phyloP scores from a whole-genome alignment of 2,329 filamentous ascomycete species.

The Cadophora malorum region DNA sequence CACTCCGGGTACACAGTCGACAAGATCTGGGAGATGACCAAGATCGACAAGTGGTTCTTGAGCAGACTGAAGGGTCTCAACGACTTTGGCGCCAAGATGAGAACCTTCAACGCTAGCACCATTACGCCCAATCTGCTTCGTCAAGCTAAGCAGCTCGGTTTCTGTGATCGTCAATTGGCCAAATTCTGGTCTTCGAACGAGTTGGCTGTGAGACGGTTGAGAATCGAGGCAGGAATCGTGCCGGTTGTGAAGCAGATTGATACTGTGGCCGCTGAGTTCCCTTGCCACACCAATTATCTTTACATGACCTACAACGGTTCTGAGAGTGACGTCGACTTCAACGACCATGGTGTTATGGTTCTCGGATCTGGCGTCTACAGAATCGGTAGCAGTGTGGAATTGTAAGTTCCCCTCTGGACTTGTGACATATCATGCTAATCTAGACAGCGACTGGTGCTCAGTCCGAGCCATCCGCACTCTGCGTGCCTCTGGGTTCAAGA shows the following conservation, averaged over 20 bases:
- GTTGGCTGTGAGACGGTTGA: slow-evolving; percentile 81
- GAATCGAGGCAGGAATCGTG: slow-evolving; percentile 84
- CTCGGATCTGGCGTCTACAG: slow-evolving; percentile 69
- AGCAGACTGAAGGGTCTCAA: slow-evolving; percentile 88
- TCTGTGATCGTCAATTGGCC: slow-evolving; percentile 91
- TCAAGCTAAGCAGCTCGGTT: slow-evolving; percentile 91
- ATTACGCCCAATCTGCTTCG: slow-evolving; percentile 72
- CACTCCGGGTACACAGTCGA: slow-evolving; percentile 90
- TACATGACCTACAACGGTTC: slow-evolving; percentile 95
- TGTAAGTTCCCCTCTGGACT: neutral
- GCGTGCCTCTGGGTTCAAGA: slow-evolving; percentile 84
- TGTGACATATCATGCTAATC: neutral
- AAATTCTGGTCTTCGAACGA: slow-evolving; percentile 96
- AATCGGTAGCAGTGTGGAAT: slow-evolving; percentile 78
- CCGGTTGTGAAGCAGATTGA: slow-evolving; percentile 98
- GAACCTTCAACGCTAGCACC: slow-evolving; percentile 67
- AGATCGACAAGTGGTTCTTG: slow-evolving; percentile 99
- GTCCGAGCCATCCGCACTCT: slow-evolving; percentile 93
- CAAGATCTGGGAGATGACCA: slow-evolving; percentile 97
- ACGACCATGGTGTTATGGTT: slow-evolving; percentile 95
- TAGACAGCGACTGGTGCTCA: slow-evolving; percentile 82
- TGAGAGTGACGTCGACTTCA: slow-evolving; percentile 82
- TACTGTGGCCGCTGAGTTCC: slow-evolving; percentile 97
- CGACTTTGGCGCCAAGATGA: slow-evolving; percentile 85
- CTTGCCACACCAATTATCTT: slow-evolving; percentile 86